These are phyloP conservation scores for Penicillium hordei DNA, from an alignment of 2,329 filamentous ascomycete species.

Conservation along the genomic window DNA sequence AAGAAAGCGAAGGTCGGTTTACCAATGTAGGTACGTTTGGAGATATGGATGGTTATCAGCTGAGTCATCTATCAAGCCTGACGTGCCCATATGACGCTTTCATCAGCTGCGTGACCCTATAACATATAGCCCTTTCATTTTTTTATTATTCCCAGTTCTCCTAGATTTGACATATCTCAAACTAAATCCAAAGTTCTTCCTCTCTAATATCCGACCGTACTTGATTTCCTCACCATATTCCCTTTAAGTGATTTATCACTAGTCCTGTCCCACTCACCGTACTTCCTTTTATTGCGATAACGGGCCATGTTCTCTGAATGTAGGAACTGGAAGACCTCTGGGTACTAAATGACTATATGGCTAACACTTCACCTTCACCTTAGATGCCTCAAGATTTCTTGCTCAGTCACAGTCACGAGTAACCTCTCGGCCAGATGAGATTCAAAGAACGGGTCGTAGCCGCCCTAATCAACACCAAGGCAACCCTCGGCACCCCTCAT, in stretches of 20 bases:
- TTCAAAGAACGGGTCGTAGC: slow-evolving; percentile 49
- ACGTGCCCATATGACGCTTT: slow-evolving; percentile 40
- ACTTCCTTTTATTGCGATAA: slow-evolving; percentile 16
- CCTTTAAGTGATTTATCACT: background rate
- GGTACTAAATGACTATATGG: slow-evolving; percentile 3
- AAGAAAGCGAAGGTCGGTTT: slow-evolving; percentile 5
- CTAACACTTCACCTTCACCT: slow-evolving; percentile 34
- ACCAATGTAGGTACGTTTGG: background rate
- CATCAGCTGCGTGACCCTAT: slow-evolving; percentile 22
- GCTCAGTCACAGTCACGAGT: slow-evolving; percentile 93
- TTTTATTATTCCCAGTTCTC: background rate
- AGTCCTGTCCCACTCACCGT: slow-evolving; percentile 1
- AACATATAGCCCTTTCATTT: background rate
- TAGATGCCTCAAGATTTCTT: slow-evolving; percentile 95
- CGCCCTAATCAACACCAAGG: slow-evolving; percentile 48
- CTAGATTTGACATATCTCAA: slow-evolving; percentile 7
- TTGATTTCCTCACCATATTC: slow-evolving; percentile 1
- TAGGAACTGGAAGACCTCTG: slow-evolving; percentile 50
- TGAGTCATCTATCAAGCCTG: slow-evolving; percentile 41
- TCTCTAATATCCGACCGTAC: background rate
- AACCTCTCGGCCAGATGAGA: slow-evolving; percentile 65
- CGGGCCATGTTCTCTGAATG: slow-evolving; percentile 82
- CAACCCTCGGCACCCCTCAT: slow-evolving; percentile 49
- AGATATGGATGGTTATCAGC: slow-evolving; percentile 19
- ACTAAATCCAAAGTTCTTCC: background rate